These are phyloP conservation scores for Cladosporium oxysporum DNA, from an alignment of 2,329 filamentous ascomycete genomes.

Conservation along the genomic window DNA sequence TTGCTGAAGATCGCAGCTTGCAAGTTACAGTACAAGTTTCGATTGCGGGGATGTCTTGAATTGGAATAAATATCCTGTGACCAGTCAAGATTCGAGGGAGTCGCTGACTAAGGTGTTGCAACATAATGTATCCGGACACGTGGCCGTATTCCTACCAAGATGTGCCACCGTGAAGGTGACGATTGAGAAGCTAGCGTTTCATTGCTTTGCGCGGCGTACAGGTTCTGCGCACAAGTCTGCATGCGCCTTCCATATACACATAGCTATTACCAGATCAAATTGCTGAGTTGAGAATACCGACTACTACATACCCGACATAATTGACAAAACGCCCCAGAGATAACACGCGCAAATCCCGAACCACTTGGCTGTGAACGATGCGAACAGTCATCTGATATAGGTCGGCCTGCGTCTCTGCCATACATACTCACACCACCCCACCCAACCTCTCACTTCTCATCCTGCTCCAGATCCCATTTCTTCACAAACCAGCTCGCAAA, in stretches of 20 bases:
- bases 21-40: background rate
- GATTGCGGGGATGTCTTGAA: background rate
- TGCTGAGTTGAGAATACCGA: background rate
- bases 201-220: background rate
- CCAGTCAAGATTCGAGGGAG: background rate
- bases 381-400: background rate
- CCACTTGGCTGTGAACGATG: background rate
- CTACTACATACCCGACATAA: background rate
- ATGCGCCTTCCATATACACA: too few relatives aligned
- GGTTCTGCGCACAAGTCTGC: too few relatives aligned
- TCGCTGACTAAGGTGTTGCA: background rate
- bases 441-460: background rate
- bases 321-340: background rate
- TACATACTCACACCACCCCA: too few relatives aligned
- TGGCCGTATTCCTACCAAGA: background rate
- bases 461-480: constrained; percentile 28
- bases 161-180: background rate
- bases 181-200: background rate
- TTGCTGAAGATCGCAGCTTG: background rate
- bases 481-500: constrained; percentile 44
- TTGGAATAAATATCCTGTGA: background rate
- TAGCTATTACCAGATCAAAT: background rate
- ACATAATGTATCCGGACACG: background rate
- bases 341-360: background rate
- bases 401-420: background rate